These are phyloP conservation scores for Puccinia horiana DNA, from an alignment of 1,284 basidiomycete genomes.

Conservation along the genomic window DNA sequence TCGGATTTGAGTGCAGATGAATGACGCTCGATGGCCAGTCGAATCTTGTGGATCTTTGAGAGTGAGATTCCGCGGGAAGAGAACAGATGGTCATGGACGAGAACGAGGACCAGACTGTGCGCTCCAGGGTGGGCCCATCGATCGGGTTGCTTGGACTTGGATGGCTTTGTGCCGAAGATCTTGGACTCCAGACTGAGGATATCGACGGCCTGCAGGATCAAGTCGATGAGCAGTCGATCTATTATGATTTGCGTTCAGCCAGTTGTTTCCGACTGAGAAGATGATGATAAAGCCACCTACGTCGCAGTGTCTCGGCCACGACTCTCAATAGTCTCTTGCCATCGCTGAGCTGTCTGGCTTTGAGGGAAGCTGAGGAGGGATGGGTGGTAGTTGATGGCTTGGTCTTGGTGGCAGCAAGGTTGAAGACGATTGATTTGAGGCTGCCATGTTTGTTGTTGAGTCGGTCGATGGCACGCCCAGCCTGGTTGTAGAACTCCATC, in stretches of 20 bases:
- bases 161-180: constrained; percentile 61
- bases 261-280: not conserved
- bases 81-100: constrained; percentile 83
- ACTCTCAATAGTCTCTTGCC: constrained; percentile 58
- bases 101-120: constrained; percentile 72
- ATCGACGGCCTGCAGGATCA: constrained; percentile 68
- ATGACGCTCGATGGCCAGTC: constrained; percentile 56
- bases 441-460: constrained; percentile 82
- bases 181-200: constrained; percentile 74
- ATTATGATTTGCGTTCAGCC: too few species aligned
- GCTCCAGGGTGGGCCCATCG: constrained; percentile 52
- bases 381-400: constrained; percentile 62
- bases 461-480: constrained; percentile 75
- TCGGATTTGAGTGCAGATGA: constrained; percentile 45
- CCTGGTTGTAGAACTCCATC: constrained; percentile 94
- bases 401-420: constrained; percentile 62
- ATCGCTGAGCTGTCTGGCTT: constrained; percentile 32
- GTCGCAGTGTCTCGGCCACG: constrained; percentile 88
- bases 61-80: constrained; percentile 64
- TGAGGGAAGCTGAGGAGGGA: not conserved
- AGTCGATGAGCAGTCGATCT: constrained; percentile 72
- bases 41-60: constrained; percentile 56
- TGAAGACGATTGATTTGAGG: constrained; percentile 74
- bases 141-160: not conserved
- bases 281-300: constrained; percentile 63